Conservation (phyloP, 2,329 filamentous ascomycete genomes). For the Exophiala lecanii-corni region DNA sequence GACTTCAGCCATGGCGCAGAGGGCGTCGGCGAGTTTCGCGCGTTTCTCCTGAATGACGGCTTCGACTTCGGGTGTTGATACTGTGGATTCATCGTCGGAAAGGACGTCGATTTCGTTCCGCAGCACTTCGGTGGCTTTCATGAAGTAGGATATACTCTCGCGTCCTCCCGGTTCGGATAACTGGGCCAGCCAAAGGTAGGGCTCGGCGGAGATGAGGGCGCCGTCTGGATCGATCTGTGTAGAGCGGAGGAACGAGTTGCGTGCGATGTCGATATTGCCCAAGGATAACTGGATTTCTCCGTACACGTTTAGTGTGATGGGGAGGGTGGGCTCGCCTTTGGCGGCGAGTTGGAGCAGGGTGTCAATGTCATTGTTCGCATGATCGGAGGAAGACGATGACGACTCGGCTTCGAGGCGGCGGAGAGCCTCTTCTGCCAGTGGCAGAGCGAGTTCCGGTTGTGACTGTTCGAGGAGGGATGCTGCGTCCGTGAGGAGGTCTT, state of each 20-base stretch:
- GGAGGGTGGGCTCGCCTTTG: constrained; percentile 24
- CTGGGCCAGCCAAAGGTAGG: constrained; percentile 76
- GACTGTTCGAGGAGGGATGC: constrained; percentile 54
- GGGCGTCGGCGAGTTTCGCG: constrained; percentile 77
- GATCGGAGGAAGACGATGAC: constrained; percentile 25
- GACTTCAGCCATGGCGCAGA: constrained; percentile 91
- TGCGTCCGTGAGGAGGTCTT: constrained; percentile 54
- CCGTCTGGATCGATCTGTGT: constrained; percentile 74
- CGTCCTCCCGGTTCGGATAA: constrained; percentile 63
- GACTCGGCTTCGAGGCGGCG: constrained; percentile 29
- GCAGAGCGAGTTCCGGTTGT: constrained; percentile 54
- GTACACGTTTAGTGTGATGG: constrained; percentile 64
- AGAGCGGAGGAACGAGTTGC: constrained; percentile 66
- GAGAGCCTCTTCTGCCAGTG: constrained; percentile 51
- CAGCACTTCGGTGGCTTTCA: constrained; percentile 64
- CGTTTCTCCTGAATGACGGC: constrained; percentile 51
- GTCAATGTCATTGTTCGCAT: constrained; percentile 16
- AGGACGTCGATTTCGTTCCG: constrained; percentile 44
- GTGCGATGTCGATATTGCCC: constrained; percentile 73
- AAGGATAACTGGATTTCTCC: constrained; percentile 79
- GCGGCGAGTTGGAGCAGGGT: constrained; percentile 23
- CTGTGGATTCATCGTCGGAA: constrained; percentile 18
- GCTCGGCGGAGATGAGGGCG: constrained; percentile 61
- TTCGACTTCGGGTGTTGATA: not conserved
- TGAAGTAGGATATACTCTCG: constrained; percentile 59